Evolutionary conservation across 1,284 basidiomycete species (phyloP).

Genomic region (Fomitopsis betulina): DNA sequence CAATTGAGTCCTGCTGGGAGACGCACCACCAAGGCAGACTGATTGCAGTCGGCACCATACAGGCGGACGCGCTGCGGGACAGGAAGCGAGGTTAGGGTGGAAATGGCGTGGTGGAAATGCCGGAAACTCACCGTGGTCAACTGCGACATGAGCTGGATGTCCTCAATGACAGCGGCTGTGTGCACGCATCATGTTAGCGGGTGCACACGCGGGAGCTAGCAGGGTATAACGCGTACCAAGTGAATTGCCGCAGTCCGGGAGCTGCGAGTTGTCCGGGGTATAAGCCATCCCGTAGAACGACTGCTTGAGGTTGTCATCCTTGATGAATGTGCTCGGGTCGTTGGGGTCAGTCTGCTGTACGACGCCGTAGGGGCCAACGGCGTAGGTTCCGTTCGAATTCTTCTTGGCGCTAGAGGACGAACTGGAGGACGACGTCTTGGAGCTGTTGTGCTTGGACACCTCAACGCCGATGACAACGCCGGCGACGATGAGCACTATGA

Average conservation of each 20-base stretch:
- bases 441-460: slow-evolving; percentile 39
- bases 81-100: slow-evolving; percentile 1
- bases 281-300: slow-evolving; percentile 75
- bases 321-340: slow-evolving; percentile 63
- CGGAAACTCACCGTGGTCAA: slow-evolving; percentile 32
- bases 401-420: slow-evolving; percentile 14
- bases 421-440: slow-evolving; percentile 16
- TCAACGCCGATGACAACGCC: slow-evolving; percentile 51
- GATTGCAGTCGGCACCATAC: slow-evolving; percentile 58
- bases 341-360: slow-evolving; percentile 45
- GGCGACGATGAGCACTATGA: slow-evolving; percentile 41
- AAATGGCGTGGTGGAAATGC: not conserved
- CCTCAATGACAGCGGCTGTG: slow-evolving; percentile 40
- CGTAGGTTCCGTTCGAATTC: slow-evolving; percentile 14
- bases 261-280: slow-evolving; percentile 54
- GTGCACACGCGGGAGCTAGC: slow-evolving; percentile 14
- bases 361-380: slow-evolving; percentile 25
- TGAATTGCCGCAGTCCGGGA: slow-evolving; percentile 45
- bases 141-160: slow-evolving; percentile 59
- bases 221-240: slow-evolving; percentile 29
- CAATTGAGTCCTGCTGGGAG: not conserved
- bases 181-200: not conserved
- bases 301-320: slow-evolving; percentile 56
- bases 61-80: slow-evolving; percentile 44
- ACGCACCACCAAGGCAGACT: slow-evolving; percentile 46